Evolutionary conservation across 306 rosid genomes (phyloP).

Genomic region (Dicorynia guianensis): DNA sequence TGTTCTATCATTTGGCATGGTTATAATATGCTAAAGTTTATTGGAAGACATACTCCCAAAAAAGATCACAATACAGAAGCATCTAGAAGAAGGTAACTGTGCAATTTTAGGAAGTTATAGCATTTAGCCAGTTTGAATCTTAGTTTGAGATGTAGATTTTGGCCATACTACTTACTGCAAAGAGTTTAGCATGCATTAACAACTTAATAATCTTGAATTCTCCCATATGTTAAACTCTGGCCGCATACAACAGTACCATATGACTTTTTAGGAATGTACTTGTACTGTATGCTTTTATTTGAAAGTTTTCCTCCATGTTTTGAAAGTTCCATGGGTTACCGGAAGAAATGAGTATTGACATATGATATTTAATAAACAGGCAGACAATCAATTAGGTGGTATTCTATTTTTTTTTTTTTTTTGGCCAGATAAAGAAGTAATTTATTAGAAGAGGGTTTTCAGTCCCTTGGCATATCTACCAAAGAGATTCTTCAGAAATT

Average conservation of each 20-base stretch:
- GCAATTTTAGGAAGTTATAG: too few relatives aligned
- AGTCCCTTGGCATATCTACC: too few relatives aligned
- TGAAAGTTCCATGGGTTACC: slow-evolving; percentile 18
- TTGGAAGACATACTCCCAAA: slow-evolving; percentile 34
- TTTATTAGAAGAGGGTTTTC: too few relatives aligned
- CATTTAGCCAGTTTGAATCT: neutral
- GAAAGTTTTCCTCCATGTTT: slow-evolving; percentile 29
- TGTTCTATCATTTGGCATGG: slow-evolving; percentile 1
- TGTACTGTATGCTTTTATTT: slow-evolving; percentile 12
- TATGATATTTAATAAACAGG: slow-evolving; percentile 17
- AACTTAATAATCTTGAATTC: slow-evolving; percentile 18
- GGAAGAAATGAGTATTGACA: slow-evolving; percentile 18
- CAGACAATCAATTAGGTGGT: slow-evolving; percentile 31
- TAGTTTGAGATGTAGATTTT: slow-evolving; percentile 28
- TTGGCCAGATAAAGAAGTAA: too few relatives aligned
- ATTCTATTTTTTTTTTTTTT: slow-evolving; percentile 4
- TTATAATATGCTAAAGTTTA: slow-evolving; percentile 32
- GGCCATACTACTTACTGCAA: slow-evolving; percentile 6
- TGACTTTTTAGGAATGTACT: slow-evolving; percentile 8
- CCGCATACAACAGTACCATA: neutral
- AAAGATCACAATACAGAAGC: slow-evolving; percentile 21
- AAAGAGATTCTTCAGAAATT: too few relatives aligned
- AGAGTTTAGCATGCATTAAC: neutral
- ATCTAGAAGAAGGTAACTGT: neutral
- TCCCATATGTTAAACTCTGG: slow-evolving; percentile 12